Base-by-base conservation (phyloP, 129 eudicot species). In the Chrysanthemum lavandulifolium region DNA sequence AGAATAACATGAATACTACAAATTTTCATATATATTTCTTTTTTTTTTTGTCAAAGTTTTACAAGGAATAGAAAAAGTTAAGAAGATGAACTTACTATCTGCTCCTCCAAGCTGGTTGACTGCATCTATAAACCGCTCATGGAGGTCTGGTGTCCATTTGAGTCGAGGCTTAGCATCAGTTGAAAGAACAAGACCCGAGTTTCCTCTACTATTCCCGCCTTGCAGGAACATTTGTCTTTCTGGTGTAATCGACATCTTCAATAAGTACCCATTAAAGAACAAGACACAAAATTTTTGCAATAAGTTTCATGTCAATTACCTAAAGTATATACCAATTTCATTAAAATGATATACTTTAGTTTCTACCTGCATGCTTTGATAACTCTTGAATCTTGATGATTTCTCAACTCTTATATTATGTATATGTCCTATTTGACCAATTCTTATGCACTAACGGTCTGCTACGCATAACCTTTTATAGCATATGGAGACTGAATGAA, bases 51-150 rank as follows among this genome's bases (percentile, higher is more conserved):
- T 25, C 12, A 12, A 31, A 5, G 2, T 14, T 21, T 23, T 23
- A 73, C n/a, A 25, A 21, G 0, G 8, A 14, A 4, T 0, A 15
- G 4, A 69, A 77, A 8, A 66, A 0, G 1, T 13, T 15, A 6
- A 53, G n/a, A 61, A 74, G 10, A n/a, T 56, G 13, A 16, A 72
- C 94, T 79, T 83, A 95, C 99, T 95, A 79, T 95, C 92, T 67
- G 99, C 95, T 67, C 99, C 99, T 54, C 99, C 99, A 23, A 95
- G 91, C 61, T 88, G 99, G 77, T 90, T 91, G 40, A 95, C 96
- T 5, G 99, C 99, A 52, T 95, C 92, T 51, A 86, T 82, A 83
- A 95, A 95, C 23, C 96, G 82, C 73, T 88, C 88, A 65, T 95
- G 99, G 61, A 91, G 96, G 63, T 95, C 96, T 25, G 85, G 89